A percentile compares a stretch with the other conserved stretches of the same genome.
phyloP scores from a whole-genome alignment of 2,329 filamentous ascomycete genomes.

The Fusarium subglutinans region DNA sequence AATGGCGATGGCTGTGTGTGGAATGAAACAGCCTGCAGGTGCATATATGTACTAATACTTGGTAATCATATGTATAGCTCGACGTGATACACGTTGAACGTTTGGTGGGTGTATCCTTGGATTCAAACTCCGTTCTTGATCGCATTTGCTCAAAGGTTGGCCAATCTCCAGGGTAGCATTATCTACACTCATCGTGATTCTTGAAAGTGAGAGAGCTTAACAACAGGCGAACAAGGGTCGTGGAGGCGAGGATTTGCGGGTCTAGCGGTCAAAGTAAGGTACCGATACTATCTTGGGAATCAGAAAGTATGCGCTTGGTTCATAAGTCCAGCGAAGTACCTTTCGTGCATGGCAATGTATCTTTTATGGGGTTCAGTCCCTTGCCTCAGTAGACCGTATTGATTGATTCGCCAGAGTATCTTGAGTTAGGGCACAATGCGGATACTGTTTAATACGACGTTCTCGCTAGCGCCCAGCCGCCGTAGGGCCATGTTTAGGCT shows the following conservation, averaged over 20 bases:
- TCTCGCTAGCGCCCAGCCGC: constrained; percentile 29
- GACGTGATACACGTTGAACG: background rate
- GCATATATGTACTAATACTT: background rate
- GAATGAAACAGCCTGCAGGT: background rate
- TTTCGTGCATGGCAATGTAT: constrained; percentile 16
- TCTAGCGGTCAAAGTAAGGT: constrained; percentile 26
- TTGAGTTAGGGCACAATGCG: constrained; percentile 26
- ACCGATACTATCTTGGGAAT: constrained; percentile 32
- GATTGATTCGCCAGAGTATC: constrained; percentile 31
- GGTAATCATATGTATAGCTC: background rate
- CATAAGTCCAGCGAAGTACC: constrained; percentile 24
- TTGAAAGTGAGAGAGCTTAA: constrained; percentile 6
- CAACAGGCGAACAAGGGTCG: constrained; percentile 16
- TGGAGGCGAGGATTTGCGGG: constrained; percentile 7
- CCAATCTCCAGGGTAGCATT: constrained; percentile 14
- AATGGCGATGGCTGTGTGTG: background rate
- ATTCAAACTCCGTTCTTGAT: background rate
- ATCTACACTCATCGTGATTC: constrained; percentile 10
- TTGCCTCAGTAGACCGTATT: constrained; percentile 22
- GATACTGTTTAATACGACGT: constrained; percentile 38
- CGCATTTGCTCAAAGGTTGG: background rate
- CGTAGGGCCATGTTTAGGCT: constrained; percentile 31
- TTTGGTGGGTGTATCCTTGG: background rate
- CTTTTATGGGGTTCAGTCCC: constrained; percentile 16
- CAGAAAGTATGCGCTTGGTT: background rate